Evolutionary conservation across 2,329 filamentous ascomycete species (phyloP), one percentile per base, ranked within the genome.

Genomic region (Chaetomiaceae sp.): DNA sequence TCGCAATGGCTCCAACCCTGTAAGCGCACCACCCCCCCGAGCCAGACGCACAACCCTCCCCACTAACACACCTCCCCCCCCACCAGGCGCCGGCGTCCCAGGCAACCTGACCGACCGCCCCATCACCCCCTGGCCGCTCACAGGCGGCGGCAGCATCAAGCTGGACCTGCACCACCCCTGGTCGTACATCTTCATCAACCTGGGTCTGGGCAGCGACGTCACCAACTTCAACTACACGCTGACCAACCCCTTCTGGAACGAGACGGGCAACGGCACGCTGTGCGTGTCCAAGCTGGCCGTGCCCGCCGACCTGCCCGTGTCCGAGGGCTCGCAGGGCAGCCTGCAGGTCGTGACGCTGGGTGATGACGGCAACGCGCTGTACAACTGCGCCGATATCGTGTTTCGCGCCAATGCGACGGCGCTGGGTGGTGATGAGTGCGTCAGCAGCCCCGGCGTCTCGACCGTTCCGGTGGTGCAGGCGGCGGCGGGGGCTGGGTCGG

Each of bases 351-450:
- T 89, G 31, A 84, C 81, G 4, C 72, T 81, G 41, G 82, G 80
- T 23, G 72, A 78, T 19, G 71, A 70, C 4, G 77, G 73, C 17
- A 75, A 73, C 34, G 82, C 85, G 14, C 69, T 90, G 27, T 90
- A 89, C 68, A 86, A 84, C 67, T 91, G 87, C 66, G 83, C 86
- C 62, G 86, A 91, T 60, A 79, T 90, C 58, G 83, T 79, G 21
- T 84, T 91, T 70, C 77, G 74, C 27, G 69, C 71, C 45, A 69
- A 70, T 10, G 73, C 78, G 4, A 70, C 74, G 16, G 65, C 70
- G 8, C 70, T 76, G 14, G 63, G 69, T 21, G 69, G 65, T 19
- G 68, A 70, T 35, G 67, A 75, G 51, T 89, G 85, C 74, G 70
- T 68, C 56, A 86, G 81, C 58, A 75, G 73, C 56, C 80, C 74